Evolutionary conservation across 345 rosid species (phyloP).

Genomic region (Eucalyptus shirleyi): DNA sequence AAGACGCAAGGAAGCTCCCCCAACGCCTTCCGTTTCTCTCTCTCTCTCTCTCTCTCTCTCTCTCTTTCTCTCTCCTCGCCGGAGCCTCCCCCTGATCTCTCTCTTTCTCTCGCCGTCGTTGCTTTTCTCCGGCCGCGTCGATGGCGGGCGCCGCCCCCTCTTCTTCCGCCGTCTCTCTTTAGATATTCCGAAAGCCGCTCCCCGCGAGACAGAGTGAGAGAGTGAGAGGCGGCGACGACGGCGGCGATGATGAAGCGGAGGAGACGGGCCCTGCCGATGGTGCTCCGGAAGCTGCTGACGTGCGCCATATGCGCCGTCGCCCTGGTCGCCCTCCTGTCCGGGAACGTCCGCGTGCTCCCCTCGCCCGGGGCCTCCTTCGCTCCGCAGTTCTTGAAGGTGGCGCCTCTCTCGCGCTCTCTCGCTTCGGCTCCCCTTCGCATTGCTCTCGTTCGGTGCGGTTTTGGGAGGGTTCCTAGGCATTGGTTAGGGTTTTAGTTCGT

Average conservation of each 20-base stretch:
- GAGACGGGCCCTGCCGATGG: conserved; percentile 22
- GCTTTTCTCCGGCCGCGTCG: background rate
- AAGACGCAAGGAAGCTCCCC: background rate
- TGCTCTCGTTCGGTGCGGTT: background rate
- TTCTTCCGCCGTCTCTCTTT: background rate
- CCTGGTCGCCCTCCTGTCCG: conserved; percentile 24
- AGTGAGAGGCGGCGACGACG: background rate
- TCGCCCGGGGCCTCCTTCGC: conserved; percentile 21
- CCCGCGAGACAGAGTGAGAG: background rate
- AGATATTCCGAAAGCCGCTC: background rate
- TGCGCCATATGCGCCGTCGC: conserved; percentile 52
- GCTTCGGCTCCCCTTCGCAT: background rate
- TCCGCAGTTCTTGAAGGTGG: conserved; percentile 26
- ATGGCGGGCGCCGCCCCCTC: background rate
- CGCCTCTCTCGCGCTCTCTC: background rate
- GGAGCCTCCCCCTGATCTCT: background rate
- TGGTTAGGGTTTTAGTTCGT: background rate
- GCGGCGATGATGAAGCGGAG: conserved; percentile 22
- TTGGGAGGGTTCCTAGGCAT: background rate
- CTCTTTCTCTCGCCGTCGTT: background rate
- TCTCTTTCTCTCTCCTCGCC: background rate
- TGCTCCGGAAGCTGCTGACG: conserved; percentile 37
- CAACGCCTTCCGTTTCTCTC: background rate
- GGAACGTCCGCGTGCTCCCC: conserved; percentile 51
- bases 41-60: background rate